Conservation (phyloP, 306 rosid species). For the Inga oerstediana region DNA sequence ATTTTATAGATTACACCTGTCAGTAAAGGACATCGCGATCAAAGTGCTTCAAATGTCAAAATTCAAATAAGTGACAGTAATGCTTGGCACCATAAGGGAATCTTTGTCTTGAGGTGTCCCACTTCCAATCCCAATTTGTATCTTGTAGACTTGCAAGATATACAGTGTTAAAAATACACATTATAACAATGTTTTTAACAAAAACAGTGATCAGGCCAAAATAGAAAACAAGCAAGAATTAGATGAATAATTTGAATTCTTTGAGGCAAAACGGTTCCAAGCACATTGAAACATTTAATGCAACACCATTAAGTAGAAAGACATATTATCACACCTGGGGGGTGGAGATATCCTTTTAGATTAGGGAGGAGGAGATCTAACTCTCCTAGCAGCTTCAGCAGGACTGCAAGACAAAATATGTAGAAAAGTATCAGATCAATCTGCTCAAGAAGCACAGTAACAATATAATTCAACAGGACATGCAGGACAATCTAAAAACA, state of each 20-base stretch:
- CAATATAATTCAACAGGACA: neutral
- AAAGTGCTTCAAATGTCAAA: neutral
- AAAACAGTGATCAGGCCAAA: neutral
- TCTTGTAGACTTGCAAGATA: neutral
- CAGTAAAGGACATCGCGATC: neutral
- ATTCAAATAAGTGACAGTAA: slow-evolving; percentile 7
- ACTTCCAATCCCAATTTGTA: neutral
- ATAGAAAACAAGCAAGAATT: slow-evolving; percentile 14
- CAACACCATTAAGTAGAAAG: neutral
- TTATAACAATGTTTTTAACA: slow-evolving; percentile 3
- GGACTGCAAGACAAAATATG: slow-evolving; percentile 11
- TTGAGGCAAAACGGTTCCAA: neutral
- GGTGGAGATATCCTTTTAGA: slow-evolving; percentile 15
- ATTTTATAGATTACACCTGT: neutral
- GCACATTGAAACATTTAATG: neutral
- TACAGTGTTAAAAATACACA: neutral
- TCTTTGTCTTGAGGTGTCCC: neutral
- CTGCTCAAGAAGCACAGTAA: neutral
- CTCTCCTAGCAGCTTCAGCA: slow-evolving; percentile 13
- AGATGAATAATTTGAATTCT: neutral
- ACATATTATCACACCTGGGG: slow-evolving; percentile 5
- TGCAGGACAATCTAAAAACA: neutral
- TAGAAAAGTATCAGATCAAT: neutral
- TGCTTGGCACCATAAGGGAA: neutral
- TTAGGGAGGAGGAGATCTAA: slow-evolving; percentile 15